These are phyloP conservation scores for Termitomyces sp. DNA, from an alignment of 768 basidiomycete genomes.

Conservation along the genomic window DNA sequence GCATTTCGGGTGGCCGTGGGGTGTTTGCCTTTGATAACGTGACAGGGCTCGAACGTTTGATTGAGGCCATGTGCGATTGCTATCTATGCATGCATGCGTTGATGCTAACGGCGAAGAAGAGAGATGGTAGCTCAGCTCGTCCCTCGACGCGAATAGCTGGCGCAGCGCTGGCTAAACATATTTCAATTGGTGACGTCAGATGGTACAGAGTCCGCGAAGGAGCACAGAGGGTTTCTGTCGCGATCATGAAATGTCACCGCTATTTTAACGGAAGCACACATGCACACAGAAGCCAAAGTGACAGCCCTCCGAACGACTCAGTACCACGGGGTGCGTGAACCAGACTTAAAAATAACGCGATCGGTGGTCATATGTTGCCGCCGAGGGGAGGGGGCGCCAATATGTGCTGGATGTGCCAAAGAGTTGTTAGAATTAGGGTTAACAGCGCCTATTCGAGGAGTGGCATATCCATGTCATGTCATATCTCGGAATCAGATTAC, in stretches of 20 bases:
- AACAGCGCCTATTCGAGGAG: conserved; percentile 4
- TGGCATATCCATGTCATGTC: conserved; percentile 2
- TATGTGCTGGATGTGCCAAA: conserved; percentile 7
- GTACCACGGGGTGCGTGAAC: neutral
- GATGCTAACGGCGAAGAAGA: neutral
- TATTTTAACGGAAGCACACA: neutral
- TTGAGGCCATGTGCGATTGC: neutral
- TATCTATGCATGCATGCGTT: neutral
- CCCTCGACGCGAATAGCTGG: neutral
- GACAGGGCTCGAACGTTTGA: neutral
- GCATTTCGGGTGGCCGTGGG: neutral
- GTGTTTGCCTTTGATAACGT: neutral
- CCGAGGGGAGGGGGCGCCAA: neutral
- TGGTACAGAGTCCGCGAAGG: neutral
- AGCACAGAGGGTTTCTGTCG: neutral
- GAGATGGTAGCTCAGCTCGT: neutral
- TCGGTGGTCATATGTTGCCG: neutral
- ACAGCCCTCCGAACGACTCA: neutral
- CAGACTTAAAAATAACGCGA: conserved; percentile 4
- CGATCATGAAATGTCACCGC: neutral
- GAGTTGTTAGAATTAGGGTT: conserved; percentile 4
- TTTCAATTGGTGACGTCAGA: neutral
- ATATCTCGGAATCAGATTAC: neutral
- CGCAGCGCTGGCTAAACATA: neutral
- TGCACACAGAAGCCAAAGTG: neutral